These are phyloP conservation scores for Syncephalis plumigaleata DNA, from an alignment of 371 early-diverging fungal species.

Conservation along the genomic window DNA sequence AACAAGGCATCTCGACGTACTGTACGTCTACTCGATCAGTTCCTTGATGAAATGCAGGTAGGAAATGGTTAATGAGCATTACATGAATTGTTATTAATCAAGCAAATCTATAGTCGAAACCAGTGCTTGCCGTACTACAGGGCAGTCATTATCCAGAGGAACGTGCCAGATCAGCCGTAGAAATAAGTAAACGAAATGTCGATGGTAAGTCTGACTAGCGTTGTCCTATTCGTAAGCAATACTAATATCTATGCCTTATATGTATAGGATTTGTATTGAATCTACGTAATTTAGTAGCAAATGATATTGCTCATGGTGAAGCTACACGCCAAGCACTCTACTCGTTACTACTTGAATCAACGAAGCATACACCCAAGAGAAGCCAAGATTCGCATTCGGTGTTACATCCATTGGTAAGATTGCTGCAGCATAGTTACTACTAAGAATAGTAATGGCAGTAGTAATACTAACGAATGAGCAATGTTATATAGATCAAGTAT, in stretches of 20 bases:
- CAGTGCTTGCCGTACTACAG: slow-evolving; percentile 34
- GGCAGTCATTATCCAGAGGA: slow-evolving; percentile 30
- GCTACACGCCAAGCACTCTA: background rate
- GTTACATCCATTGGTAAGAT: slow-evolving; percentile 19
- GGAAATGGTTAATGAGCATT: background rate
- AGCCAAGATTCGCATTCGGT: slow-evolving; percentile 26
- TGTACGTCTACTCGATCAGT: background rate
- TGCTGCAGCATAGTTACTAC: too few species aligned
- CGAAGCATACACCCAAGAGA: slow-evolving; percentile 18
- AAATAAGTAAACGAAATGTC: slow-evolving; percentile 30
- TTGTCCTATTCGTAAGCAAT: background rate
- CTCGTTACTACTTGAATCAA: slow-evolving; percentile 14
- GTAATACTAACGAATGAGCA: background rate
- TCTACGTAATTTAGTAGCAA: slow-evolving; percentile 12
- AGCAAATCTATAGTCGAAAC: slow-evolving; percentile 10
- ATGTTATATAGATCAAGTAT: slow-evolving; percentile 24
- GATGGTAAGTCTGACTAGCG: slow-evolving; percentile 16
- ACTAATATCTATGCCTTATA: background rate
- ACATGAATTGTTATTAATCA: slow-evolving; percentile 5
- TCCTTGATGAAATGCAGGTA: background rate
- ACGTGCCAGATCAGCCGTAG: slow-evolving; percentile 31
- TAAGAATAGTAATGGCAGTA: too few species aligned
- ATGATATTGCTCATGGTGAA: too few species aligned
- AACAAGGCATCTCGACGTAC: background rate
- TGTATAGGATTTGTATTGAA: slow-evolving; percentile 22